phyloP scores from a whole-genome alignment of 2,329 filamentous ascomycete species.

The Verticillium klebahnii region DNA sequence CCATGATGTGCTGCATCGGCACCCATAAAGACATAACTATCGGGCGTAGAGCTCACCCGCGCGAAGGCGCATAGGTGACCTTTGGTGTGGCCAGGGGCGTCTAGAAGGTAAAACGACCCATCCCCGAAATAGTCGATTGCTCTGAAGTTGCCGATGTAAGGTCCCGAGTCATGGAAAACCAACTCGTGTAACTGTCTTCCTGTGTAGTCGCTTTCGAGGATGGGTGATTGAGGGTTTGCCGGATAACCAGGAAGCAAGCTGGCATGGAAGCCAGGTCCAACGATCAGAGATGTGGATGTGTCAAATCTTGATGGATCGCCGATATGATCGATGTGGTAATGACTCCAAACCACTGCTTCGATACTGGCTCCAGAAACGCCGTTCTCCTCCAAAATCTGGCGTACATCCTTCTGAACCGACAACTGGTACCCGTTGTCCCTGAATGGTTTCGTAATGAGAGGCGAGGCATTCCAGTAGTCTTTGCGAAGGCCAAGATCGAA shows the following conservation, averaged over 20 bases:
- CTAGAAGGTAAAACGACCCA: slow-evolving; percentile 35
- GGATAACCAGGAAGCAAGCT: slow-evolving; percentile 43
- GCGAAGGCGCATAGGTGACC: slow-evolving; percentile 38
- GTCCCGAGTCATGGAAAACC: neutral
- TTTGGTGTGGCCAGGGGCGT: slow-evolving; percentile 33
- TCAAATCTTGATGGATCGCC: slow-evolving; percentile 46
- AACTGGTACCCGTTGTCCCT: slow-evolving; percentile 21
- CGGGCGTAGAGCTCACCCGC: slow-evolving; percentile 23
- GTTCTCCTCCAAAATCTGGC: slow-evolving; percentile 15
- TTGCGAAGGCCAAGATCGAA: slow-evolving; percentile 23
- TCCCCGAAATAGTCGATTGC: slow-evolving; percentile 38
- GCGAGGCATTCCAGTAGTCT: slow-evolving; percentile 21
- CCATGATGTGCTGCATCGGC: slow-evolving; percentile 37
- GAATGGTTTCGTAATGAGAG: slow-evolving; percentile 17
- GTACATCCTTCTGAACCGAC: slow-evolving; percentile 18
- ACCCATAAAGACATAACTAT: slow-evolving; percentile 35
- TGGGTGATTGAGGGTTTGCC: slow-evolving; percentile 22
- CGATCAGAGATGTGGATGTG: slow-evolving; percentile 37
- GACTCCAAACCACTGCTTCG: slow-evolving; percentile 20
- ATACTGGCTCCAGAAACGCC: slow-evolving; percentile 3
- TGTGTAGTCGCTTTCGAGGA: slow-evolving; percentile 29
- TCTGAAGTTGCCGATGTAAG: slow-evolving; percentile 27
- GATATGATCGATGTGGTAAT: slow-evolving; percentile 48
- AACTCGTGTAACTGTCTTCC: neutral
- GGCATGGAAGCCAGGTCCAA: slow-evolving; percentile 46